Evolutionary conservation across 164 flowering plant genomes (phyloP).

Genomic region (Vitis labrusca): DNA sequence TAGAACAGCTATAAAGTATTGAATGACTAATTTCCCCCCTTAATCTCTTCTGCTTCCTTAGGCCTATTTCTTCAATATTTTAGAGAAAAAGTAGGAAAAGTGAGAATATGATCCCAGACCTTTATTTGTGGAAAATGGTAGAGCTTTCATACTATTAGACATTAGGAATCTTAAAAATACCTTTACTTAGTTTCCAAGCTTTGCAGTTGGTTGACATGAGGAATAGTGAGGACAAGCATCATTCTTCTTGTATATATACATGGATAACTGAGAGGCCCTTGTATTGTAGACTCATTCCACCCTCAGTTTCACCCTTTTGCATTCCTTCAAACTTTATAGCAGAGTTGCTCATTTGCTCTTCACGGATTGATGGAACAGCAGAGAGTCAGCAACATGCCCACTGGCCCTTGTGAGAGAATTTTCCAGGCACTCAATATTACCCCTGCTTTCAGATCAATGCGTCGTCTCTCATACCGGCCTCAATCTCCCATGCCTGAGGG

Average conservation of each 20-base stretch:
- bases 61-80: too few relatives aligned
- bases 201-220: neutral
- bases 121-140: slow-evolving; percentile 5
- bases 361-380: slow-evolving; percentile 14
- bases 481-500: neutral
- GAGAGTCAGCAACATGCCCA: slow-evolving; percentile 1
- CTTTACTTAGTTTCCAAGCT: neutral
- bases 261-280: slow-evolving; percentile 6
- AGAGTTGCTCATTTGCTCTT: neutral
- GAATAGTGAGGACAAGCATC: neutral
- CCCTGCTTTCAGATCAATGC: slow-evolving; percentile 12
- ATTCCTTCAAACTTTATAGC: neutral
- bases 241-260: neutral
- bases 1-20: too few relatives aligned
- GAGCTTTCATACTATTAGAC: neutral
- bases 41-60: too few relatives aligned
- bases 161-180: slow-evolving; percentile 4
- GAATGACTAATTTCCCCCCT: too few relatives aligned
- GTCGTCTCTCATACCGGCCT: slow-evolving; percentile 8
- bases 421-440: slow-evolving; percentile 13
- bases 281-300: too few relatives aligned
- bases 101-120: slow-evolving; percentile 17
- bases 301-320: too few relatives aligned
- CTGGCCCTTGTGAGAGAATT: slow-evolving; percentile 28
- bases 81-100: neutral